Evolutionary conservation across 73 alveolate genomes (phyloP), one percentile per base, ranked within the genome.

Genomic region (Tetrahymena elliotti): DNA sequence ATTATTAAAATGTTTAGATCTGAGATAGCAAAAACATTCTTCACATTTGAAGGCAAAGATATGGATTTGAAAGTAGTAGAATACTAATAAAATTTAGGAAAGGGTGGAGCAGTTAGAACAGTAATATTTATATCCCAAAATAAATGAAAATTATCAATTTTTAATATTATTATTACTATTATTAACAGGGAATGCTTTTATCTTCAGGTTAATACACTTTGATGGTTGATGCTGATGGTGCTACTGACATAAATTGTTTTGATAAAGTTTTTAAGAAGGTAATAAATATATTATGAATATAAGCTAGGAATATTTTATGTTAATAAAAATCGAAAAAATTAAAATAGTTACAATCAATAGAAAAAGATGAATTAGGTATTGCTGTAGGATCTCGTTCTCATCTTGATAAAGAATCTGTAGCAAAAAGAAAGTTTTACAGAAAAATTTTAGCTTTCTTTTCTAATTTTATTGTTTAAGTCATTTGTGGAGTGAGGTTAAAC

Each of bases 191-290:
- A 12, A 98, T 98, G 98, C 95, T 97, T 35, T 93, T 41, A 93
- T 94, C 98, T 2, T 84, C 98, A 93, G 99, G 99, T 38, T 94
- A 97, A 68, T 95, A 96, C 68, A 83, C 96, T 18, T 94, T 98
- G 84, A 96, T 98, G 96, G 96, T 97, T 27, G 99, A 98, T 98
- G 98, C 99, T 53, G 99, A 98, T 97, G 98, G 98, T 16, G 99
- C 99, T 13, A 98, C 99, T 38, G 99, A 98, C 54, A 94, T 97
- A 1, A 97, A 95, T 52, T 97, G 97, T 39, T 96, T 93, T 93
- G 97, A 95, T 24, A 93, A 93, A 38, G 96, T 97, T 33, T 92
- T 68, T 52, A 84, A 97, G 53, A 96, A 93, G 35, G 95, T 96
- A 83, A 27, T 15, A 33, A 52, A 15, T 52, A 35, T 18, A 41